Conservation (phyloP, 2,329 filamentous ascomycete species). For the Colletotrichum phormii region DNA sequence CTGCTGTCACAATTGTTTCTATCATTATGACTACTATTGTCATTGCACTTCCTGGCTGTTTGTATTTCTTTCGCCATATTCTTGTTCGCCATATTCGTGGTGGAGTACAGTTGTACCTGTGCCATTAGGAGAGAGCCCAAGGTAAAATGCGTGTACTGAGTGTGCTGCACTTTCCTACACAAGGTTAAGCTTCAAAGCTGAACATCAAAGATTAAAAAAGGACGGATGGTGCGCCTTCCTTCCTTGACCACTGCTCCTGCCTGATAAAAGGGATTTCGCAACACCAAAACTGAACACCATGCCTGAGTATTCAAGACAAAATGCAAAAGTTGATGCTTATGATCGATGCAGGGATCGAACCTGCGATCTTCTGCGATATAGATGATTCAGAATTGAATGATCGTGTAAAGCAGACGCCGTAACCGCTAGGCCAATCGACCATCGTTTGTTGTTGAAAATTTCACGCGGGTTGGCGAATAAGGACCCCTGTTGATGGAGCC, state of each 20-base stretch:
- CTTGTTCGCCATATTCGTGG: no score
- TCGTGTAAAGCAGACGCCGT: conserved; percentile 53
- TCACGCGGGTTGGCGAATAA: fast-evolving
- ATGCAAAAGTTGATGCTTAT: conserved; percentile 37
- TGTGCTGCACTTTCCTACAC: background rate
- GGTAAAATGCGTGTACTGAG: conserved; percentile 12
- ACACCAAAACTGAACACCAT: background rate
- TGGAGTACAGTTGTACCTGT: no score
- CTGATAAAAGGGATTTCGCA: background rate
- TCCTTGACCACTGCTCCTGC: background rate
- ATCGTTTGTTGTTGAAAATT: background rate
- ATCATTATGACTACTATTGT: no score
- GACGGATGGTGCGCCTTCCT: no score
- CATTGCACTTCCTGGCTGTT: no score
- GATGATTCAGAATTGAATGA: no score
- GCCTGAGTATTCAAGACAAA: background rate
- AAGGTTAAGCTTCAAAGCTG: no score
- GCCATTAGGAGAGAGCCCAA: no score
- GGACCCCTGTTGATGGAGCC: background rate
- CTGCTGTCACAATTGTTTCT: no score
- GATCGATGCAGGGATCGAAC: conserved; percentile 58
- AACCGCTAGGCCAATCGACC: conserved; percentile 54
- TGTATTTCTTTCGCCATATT: no score
- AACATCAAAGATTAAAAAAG: background rate
- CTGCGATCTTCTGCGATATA: conserved; percentile 53